Conservation (phyloP, 1,284 basidiomycete genomes). For the Leccinum pallidistipes region DNA sequence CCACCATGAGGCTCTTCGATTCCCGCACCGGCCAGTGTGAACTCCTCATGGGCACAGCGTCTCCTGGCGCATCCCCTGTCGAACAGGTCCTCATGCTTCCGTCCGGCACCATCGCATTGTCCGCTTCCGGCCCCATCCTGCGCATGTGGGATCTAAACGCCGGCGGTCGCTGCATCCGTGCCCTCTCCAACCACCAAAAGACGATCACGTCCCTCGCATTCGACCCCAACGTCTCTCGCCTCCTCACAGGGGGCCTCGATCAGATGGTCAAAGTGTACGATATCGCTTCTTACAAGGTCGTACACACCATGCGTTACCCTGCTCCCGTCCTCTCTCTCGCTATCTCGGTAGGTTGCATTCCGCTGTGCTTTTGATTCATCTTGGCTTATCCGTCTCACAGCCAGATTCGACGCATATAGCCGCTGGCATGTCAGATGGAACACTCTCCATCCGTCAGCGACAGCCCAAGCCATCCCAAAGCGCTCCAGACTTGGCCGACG, state of each 20-base stretch:
- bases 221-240: conserved; percentile 71
- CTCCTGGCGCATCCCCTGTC: conserved; percentile 63
- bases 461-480: conserved; percentile 73
- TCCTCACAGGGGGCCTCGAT: conserved; percentile 91
- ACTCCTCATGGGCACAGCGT: conserved; percentile 74
- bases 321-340: conserved; percentile 90
- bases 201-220: conserved; percentile 90
- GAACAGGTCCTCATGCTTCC: conserved; percentile 96
- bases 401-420: conserved; percentile 97
- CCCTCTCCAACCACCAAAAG: conserved; percentile 97
- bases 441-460: conserved; percentile 84
- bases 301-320: conserved; percentile 98
- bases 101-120: conserved; percentile 84
- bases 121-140: conserved; percentile 90
- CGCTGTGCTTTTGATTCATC: background rate
- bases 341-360: conserved; percentile 60
- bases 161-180: conserved; percentile 85
- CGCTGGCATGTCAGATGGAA: conserved; percentile 96
- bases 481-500: conserved; percentile 43
- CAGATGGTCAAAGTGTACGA: conserved; percentile 99
- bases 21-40: conserved; percentile 77
- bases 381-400: conserved; percentile 41
- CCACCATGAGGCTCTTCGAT: conserved; percentile 90
- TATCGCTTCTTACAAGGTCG: conserved; percentile 89
- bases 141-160: conserved; percentile 96